Evolutionary conservation across 2,329 filamentous ascomycete species (phyloP).

Genomic region (Scedosporium minutisporum): DNA sequence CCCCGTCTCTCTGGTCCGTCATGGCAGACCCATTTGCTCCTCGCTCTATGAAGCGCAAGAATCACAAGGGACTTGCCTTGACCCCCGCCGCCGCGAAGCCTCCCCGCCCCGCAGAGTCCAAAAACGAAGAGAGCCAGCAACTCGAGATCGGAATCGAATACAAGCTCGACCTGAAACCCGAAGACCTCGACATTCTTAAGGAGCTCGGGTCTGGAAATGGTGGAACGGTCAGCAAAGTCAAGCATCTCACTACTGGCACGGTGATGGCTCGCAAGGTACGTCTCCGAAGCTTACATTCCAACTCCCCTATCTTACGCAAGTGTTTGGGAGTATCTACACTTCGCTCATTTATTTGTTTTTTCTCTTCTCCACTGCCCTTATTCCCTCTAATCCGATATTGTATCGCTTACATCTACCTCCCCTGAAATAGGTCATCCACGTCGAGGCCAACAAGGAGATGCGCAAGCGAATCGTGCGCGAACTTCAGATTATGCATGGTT

Average conservation of each 20-base stretch:
- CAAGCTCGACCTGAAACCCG: constrained; percentile 80
- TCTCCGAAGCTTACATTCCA: too few species aligned
- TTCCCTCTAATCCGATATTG: not conserved
- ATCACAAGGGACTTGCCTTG: constrained; percentile 90
- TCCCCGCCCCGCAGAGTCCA: constrained; percentile 62
- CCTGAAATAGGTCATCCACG: constrained; percentile 71
- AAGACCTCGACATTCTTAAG: constrained; percentile 87
- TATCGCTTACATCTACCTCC: not conserved
- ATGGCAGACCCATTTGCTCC: constrained; percentile 57
- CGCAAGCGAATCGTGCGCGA: constrained; percentile 95
- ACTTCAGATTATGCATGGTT: constrained; percentile 96
- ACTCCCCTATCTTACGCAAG: too few species aligned
- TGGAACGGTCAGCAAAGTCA: constrained; percentile 96
- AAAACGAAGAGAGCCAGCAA: constrained; percentile 48
- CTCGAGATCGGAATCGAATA: constrained; percentile 97
- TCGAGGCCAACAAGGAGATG: constrained; percentile 95
- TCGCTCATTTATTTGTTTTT: too few species aligned
- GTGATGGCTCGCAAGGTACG: constrained; percentile 94
- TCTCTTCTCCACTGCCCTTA: not conserved
- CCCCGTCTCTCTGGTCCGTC: constrained; percentile 13
- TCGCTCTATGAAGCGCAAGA: constrained; percentile 96
- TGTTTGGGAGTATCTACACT: too few species aligned
- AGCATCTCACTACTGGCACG: constrained; percentile 86
- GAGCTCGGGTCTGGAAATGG: constrained; percentile 94
- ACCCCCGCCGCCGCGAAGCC: constrained; percentile 67